These are phyloP conservation scores for Straminergon stramineum DNA, from an alignment of 225 moss, liverwort and hornwort species.

Conservation along the genomic window DNA sequence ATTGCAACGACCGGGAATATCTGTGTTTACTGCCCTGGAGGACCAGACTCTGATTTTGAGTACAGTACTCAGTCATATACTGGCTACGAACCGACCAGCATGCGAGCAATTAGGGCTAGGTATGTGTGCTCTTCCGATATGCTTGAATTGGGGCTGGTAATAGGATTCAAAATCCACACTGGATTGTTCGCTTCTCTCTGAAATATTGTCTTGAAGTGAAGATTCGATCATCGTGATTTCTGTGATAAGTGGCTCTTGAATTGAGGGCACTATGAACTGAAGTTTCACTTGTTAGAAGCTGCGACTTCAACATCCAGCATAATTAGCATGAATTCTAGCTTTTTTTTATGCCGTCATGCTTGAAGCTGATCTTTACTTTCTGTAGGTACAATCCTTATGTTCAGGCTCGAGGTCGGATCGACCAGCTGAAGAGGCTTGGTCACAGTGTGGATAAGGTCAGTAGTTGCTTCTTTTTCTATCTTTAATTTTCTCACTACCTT, in stretches of 20 bases:
- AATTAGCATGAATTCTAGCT: neutral
- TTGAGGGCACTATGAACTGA: neutral
- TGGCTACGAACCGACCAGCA: conserved; percentile 97
- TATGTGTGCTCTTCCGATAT: conserved; percentile 1
- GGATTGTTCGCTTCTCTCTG: neutral
- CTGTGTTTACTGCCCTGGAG: conserved; percentile 97
- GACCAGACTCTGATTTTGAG: conserved; percentile 98
- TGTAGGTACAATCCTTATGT: conserved; percentile 94
- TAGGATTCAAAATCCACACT: neutral
- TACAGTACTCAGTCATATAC: conserved; percentile 99
- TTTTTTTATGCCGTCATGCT: neutral
- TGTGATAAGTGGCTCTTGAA: neutral
- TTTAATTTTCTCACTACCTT: neutral
- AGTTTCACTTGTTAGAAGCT: neutral
- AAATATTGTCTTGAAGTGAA: neutral
- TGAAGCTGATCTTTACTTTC: neutral
- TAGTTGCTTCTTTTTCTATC: neutral
- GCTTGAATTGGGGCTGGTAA: neutral
- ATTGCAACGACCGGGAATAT: conserved; percentile 99
- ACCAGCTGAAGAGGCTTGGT: conserved; percentile 95
- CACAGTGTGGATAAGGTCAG: conserved; percentile 97
- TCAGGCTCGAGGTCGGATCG: conserved; percentile 94
- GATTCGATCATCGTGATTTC: neutral
- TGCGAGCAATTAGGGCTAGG: conserved; percentile 99
- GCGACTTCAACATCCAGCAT: neutral